Evolutionary conservation across 164 flowering plant species (phyloP), one percentile per base, ranked within the genome.

Genomic region (Piper longum): DNA sequence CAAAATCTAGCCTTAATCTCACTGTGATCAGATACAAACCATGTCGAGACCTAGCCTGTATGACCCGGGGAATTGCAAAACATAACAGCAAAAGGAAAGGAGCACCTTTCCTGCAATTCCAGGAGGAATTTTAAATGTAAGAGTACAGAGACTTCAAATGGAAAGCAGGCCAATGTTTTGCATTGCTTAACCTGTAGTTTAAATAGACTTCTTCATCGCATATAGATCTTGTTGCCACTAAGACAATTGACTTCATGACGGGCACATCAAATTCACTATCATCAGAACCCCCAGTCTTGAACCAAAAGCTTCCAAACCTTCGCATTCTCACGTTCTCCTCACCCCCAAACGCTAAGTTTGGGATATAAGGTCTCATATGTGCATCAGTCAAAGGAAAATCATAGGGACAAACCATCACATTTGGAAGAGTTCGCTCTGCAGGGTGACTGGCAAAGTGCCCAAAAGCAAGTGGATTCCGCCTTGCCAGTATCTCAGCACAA

Each of bases 391-490:
- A 56, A 4, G 89, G 96, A 73, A 93, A 93, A 70, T 93, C 96
- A 68, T 93, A 90, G 13, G 97, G 90, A 71, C 96, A 93, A 17
- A 88, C 79, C 97, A 93, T 93, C 43, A 87, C 97, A 78, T 93
- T 93, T 12, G 99, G 96, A 7, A n/a, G 64, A 77, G 77, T 77
- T 8, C 74, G 95, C 66, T 85, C 83, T 7, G 82, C 75, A 1
- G 99, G 99, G 69, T 93, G 99, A 72, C 90, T 93, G 19, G 96
- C 92, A 75, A 76, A 86, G 76, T 93, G 99, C 58, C 89, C 97
- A 61, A 83, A 79, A 43, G 99, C 97, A 48, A 93, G 68, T 52
- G 99, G 96, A 70, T 88, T 88, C 51, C 96, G 82, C 61, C 81
- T 74, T 78, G 90, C 99, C 64, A 90, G 59, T n/a, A 85, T 66